Evolutionary conservation across 345 rosid species (phyloP).

Genomic region (Populus euphratica): DNA sequence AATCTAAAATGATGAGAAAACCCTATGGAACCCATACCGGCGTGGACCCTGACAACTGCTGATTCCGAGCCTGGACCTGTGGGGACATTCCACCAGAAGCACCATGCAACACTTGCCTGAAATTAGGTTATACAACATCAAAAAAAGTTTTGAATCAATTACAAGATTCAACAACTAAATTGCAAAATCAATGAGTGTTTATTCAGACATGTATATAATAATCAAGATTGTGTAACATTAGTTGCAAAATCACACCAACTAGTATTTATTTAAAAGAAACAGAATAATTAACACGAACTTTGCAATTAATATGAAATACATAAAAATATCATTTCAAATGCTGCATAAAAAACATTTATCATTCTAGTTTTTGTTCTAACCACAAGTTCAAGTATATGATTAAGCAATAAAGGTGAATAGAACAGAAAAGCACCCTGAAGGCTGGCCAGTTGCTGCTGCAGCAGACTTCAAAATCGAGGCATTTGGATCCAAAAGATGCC

Average conservation of each 20-base stretch:
- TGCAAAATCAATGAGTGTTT: neutral
- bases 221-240: neutral
- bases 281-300: neutral
- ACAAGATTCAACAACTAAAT: neutral
- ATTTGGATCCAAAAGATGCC: conserved; percentile 85
- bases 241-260: neutral
- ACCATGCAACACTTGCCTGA: conserved; percentile 95
- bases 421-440: conserved; percentile 71
- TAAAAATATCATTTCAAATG: neutral
- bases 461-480: conserved; percentile 83
- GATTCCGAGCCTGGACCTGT: conserved; percentile 82
- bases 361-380: neutral
- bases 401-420: conserved; percentile 17
- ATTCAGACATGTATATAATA: neutral
- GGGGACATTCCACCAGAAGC: conserved; percentile 80
- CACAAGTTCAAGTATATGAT: conserved; percentile 3
- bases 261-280: neutral
- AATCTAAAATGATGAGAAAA: neutral
- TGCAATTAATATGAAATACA: neutral
- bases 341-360: neutral
- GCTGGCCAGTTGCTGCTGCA: conserved; percentile 68
- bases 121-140: conserved; percentile 17
- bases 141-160: neutral
- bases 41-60: conserved; percentile 72
- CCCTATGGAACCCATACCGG: conserved; percentile 42